These are phyloP conservation scores for Fraxinus ornus DNA, from an alignment of 305 asterid species.

Conservation along the genomic window DNA sequence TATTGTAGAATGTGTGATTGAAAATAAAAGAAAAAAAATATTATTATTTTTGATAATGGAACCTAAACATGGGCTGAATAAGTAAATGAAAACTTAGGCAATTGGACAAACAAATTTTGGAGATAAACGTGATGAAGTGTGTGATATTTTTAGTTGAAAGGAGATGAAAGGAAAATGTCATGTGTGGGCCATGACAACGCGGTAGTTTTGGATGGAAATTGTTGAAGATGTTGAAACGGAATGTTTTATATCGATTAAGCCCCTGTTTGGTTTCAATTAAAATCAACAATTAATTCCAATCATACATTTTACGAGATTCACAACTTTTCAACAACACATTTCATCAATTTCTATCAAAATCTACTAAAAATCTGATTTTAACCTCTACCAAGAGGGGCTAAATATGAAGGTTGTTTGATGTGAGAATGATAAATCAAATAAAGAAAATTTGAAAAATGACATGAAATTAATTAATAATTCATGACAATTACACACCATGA, in stretches of 20 bases:
- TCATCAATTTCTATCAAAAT: too few relatives aligned
- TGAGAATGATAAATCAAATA: not conserved
- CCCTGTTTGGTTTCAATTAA: not conserved
- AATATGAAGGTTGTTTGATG: not conserved
- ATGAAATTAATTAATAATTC: slow-evolving; percentile 36
- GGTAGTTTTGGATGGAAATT: not conserved
- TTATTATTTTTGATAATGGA: too few relatives aligned
- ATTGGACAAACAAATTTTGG: not conserved
- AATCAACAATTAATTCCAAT: too few relatives aligned
- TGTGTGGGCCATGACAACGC: not conserved
- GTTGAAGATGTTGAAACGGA: too few relatives aligned
- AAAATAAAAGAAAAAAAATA: too few relatives aligned
- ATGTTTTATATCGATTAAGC: not conserved
- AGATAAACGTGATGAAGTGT: not conserved
- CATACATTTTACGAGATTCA: too few relatives aligned
- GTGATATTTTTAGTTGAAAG: not conserved
- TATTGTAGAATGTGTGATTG: too few relatives aligned
- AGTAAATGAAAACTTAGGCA: too few relatives aligned
- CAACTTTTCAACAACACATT: too few relatives aligned
- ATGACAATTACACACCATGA: slow-evolving; percentile 60
- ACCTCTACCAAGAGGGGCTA: not conserved
- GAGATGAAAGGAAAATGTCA: not conserved
- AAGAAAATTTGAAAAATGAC: not conserved
- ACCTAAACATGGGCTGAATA: too few relatives aligned
- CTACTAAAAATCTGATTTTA: too few relatives aligned